These are phyloP conservation scores for Eucalyptus pumila DNA, from an alignment of 345 rosid genomes.

Conservation along the genomic window DNA sequence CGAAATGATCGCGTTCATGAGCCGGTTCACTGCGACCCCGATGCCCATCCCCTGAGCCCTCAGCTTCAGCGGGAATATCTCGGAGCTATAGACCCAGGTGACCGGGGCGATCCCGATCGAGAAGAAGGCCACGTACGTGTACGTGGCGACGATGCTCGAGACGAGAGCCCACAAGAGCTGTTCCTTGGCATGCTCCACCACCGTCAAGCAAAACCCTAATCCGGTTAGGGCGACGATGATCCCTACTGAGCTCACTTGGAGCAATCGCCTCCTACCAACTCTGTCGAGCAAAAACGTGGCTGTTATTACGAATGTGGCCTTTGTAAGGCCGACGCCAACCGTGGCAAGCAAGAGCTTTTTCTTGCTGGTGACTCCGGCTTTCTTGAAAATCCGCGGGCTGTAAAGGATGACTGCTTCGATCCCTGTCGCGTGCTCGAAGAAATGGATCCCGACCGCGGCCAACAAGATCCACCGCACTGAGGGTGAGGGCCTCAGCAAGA, in stretches of 20 bases:
- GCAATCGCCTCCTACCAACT: constrained; percentile 55
- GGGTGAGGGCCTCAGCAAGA: constrained; percentile 35
- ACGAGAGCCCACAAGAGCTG: constrained; percentile 42
- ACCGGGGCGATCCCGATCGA: constrained; percentile 65
- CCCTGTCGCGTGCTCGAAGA: constrained; percentile 73
- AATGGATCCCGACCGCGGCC: constrained; percentile 64
- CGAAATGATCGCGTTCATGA: constrained; percentile 65
- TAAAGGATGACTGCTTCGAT: constrained; percentile 59
- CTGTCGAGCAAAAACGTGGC: constrained; percentile 54
- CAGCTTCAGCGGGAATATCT: constrained; percentile 67
- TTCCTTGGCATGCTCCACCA: constrained; percentile 18
- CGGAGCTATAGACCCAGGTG: constrained; percentile 89
- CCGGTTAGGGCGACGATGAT: constrained; percentile 25
- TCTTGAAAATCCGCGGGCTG: constrained; percentile 53
- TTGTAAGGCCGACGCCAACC: constrained; percentile 70
- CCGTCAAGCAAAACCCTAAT: constrained; percentile 46
- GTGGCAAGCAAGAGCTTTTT: constrained; percentile 60
- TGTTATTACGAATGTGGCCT: constrained; percentile 24
- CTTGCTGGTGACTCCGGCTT: constrained; percentile 38
- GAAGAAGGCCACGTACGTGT: constrained; percentile 47
- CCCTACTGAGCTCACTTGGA: constrained; percentile 48
- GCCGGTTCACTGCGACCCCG: constrained; percentile 83
- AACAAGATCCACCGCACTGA: constrained; percentile 54
- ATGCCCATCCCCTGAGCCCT: constrained; percentile 80
- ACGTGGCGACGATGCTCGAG: constrained; percentile 35